phyloP scores from a whole-genome alignment of 1,284 basidiomycete species.

The Agroathelia rolfsii region DNA sequence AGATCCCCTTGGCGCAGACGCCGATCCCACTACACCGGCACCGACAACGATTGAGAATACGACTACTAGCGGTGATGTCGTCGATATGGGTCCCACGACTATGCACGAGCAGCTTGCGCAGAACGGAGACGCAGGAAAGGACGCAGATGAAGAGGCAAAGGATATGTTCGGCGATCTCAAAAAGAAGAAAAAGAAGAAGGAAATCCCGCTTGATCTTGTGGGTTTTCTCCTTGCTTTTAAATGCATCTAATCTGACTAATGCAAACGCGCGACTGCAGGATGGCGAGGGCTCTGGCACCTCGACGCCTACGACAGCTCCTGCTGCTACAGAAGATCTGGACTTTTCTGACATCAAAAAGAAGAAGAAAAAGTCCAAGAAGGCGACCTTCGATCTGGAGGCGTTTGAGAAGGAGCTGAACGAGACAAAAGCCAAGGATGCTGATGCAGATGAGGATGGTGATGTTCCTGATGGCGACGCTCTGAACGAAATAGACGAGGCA shows the following conservation, averaged over 20 bases:
- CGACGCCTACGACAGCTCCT: conserved; percentile 39
- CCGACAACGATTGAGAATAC: conserved; percentile 58
- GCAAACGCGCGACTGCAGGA: conserved; percentile 26
- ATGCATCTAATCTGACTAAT: conserved; percentile 6
- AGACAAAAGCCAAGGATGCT: conserved; percentile 54
- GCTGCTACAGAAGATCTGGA: conserved; percentile 58
- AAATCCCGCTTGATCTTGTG: conserved; percentile 77
- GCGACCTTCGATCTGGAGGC: conserved; percentile 68
- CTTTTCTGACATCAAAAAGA: conserved; percentile 81
- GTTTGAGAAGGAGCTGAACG: conserved; percentile 82
- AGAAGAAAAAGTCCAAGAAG: conserved; percentile 74
- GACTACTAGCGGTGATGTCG: conserved; percentile 54
- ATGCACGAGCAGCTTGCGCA: conserved; percentile 66
- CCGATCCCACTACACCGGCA: conserved; percentile 68
- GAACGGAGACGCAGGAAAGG: conserved; percentile 27
- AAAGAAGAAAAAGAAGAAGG: conserved; percentile 92
- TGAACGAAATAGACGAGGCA: conserved; percentile 65
- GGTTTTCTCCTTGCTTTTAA: conserved; percentile 18
- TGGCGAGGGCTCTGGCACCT: conserved; percentile 51
- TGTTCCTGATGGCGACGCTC: conserved; percentile 47
- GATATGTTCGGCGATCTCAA: conserved; percentile 83
- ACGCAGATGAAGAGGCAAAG: conserved; percentile 59
- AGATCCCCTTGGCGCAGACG: conserved; percentile 74
- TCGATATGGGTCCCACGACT: conserved; percentile 66
- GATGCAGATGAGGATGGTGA: conserved; percentile 44